Conservation (phyloP, 331 rosid genomes). For the Malus hybrid region DNA sequence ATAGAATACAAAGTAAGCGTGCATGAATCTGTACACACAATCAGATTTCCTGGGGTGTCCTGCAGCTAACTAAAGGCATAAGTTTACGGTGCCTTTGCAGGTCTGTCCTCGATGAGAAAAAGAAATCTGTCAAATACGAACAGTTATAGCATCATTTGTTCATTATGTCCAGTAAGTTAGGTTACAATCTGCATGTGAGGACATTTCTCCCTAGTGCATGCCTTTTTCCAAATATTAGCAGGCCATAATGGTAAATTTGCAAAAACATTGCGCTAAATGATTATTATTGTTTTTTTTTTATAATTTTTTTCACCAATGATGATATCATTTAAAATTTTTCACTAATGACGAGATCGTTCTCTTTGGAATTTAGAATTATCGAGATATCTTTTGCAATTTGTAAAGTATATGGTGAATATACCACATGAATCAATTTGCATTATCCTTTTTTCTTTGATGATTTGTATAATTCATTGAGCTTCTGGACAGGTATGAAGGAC, state of each 20-base stretch:
- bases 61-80: neutral
- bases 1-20: neutral
- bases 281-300: too few species aligned
- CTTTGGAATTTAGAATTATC: neutral
- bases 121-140: neutral
- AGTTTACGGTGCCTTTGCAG: neutral
- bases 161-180: neutral
- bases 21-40: neutral
- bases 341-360: neutral
- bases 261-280: too few species aligned
- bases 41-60: neutral
- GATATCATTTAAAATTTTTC: neutral
- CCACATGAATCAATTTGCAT: neutral
- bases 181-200: neutral
- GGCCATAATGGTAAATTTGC: neutral
- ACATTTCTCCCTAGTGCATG: neutral
- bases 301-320: neutral
- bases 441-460: neutral
- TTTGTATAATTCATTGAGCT: neutral
- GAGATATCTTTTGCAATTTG: neutral
- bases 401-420: neutral
- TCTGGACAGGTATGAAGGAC: slow-evolving; percentile 93
- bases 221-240: neutral
- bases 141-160: neutral
- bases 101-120: neutral